Evolutionary conservation across 179 eudicot species (phyloP).

Genomic region (Vitellaria paradoxa): DNA sequence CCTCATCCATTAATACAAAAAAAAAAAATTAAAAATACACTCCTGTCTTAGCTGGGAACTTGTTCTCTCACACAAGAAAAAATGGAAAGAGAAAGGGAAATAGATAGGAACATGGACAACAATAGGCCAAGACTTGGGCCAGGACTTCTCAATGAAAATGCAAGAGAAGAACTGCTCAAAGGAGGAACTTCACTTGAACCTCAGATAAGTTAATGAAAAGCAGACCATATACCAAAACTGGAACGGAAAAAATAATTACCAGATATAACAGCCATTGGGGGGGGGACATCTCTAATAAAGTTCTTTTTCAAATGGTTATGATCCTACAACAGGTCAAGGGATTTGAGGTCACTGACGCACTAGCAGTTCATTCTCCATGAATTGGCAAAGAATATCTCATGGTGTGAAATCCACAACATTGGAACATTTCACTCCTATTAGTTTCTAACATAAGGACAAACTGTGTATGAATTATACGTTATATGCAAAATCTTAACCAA

Average conservation of each 20-base stretch:
- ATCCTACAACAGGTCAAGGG: not conserved
- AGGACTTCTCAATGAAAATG: slow-evolving; percentile 6
- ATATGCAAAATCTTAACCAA: slow-evolving; percentile 7
- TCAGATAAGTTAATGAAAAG: not conserved
- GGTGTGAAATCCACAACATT: not conserved
- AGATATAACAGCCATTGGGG: not conserved
- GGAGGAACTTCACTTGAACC: not conserved
- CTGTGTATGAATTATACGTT: not conserved
- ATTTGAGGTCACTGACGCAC: not conserved
- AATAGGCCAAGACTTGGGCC: not conserved
- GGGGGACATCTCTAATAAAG: not conserved
- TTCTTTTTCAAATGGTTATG: not conserved
- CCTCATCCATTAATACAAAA: too few species aligned
- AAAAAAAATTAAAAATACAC: too few species aligned
- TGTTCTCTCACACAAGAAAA: not conserved
- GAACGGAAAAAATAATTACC: not conserved
- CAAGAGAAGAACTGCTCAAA: not conserved
- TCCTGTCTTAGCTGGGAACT: not conserved
- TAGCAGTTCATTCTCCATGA: not conserved
- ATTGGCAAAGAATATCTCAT: not conserved
- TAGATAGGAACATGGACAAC: not conserved
- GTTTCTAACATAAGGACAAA: not conserved
- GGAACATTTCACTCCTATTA: not conserved
- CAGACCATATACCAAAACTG: not conserved
- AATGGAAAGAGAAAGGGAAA: not conserved